Conservation (phyloP, 768 basidiomycete species). For the Rhodotorula kratochvilovae region DNA sequence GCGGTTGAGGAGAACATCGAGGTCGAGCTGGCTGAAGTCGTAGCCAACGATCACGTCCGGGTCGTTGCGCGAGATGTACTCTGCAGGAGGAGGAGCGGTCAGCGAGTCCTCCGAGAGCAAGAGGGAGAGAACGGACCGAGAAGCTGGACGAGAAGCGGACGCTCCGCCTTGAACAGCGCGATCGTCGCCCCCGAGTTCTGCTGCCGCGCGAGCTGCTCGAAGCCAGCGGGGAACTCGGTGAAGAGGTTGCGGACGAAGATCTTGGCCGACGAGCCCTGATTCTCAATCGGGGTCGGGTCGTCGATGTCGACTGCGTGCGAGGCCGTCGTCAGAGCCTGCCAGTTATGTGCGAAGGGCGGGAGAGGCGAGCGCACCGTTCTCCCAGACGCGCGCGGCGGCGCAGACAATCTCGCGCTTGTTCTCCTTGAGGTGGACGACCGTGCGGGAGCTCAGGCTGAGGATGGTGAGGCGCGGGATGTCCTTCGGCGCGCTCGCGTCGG, state of each 20-base stretch:
- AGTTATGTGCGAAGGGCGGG: too few species aligned
- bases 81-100: slow-evolving; percentile 47
- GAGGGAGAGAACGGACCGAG: slow-evolving; percentile 56
- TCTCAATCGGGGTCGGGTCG: slow-evolving; percentile 83
- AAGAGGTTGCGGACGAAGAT: slow-evolving; percentile 81
- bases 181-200: slow-evolving; percentile 50
- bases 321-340: not conserved
- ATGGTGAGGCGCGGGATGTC: slow-evolving; percentile 84
- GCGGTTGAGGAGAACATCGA: slow-evolving; percentile 84
- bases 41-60: slow-evolving; percentile 93
- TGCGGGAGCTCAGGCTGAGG: slow-evolving; percentile 79
- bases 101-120: too few species aligned
- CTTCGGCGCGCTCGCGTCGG: slow-evolving; percentile 63
- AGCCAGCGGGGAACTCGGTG: slow-evolving; percentile 76
- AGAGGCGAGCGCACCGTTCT: slow-evolving; percentile 53
- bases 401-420: slow-evolving; percentile 94
- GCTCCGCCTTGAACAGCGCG: slow-evolving; percentile 71
- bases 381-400: slow-evolving; percentile 77
- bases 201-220: slow-evolving; percentile 63
- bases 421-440: slow-evolving; percentile 86
- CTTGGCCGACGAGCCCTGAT: slow-evolving; percentile 72
- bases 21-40: slow-evolving; percentile 87
- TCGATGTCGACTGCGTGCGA: slow-evolving; percentile 68
- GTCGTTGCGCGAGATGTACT: slow-evolving; percentile 74
- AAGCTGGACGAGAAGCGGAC: slow-evolving; percentile 74